Evolutionary conservation across 2,329 filamentous ascomycete genomes (phyloP), one percentile per base, ranked within the genome.

Genomic region (Aspergillus ochraceus): DNA sequence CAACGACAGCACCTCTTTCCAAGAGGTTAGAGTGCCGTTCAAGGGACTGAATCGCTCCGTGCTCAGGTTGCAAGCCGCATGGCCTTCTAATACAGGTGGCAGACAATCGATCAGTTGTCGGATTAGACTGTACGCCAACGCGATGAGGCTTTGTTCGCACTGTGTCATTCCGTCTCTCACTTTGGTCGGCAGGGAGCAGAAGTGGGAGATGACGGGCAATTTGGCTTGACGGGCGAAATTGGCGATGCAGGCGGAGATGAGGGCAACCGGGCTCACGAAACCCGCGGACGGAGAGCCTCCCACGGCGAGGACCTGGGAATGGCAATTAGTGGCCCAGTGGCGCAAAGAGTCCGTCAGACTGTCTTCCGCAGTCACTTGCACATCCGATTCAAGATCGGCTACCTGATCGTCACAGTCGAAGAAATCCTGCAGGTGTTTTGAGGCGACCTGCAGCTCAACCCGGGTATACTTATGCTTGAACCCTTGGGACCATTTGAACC

Each of bases 51-150:
- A 74, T 3, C 74, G 71, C 52, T 77, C 75, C 1, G 67, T 64
- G 29, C 68, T 74, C n/a, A 77, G 60, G 52, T 75, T 71, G 47
- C 72, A 70, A 10, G 70, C 64, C 12, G 70, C 66, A 30, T 76
- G 70, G 30, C 71, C 72, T 56, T 76, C 72, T 29, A 76, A 62
- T 22, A 76, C 70, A 0, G 74, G 74, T 10, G 75, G 75, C 12
- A 73, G 61, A 32, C 67, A 69, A 56, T 77, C 72, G 24, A 77
- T 71, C 54, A 77, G 58, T 58, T 77, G 75, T 10, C 75, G 73
- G 29, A 77, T 74, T 19, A 77, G 54, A 59, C 75, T 77, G 59
- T 77, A 77, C 2, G 71, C 68, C 9, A 77, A 69, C 4, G 72
- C 70, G n/a, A 77, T 69, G 4, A 77, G 64, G 3, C 74, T 71